Conservation (phyloP, 805 yeast species). For the Barnettozyma pratensis region DNA sequence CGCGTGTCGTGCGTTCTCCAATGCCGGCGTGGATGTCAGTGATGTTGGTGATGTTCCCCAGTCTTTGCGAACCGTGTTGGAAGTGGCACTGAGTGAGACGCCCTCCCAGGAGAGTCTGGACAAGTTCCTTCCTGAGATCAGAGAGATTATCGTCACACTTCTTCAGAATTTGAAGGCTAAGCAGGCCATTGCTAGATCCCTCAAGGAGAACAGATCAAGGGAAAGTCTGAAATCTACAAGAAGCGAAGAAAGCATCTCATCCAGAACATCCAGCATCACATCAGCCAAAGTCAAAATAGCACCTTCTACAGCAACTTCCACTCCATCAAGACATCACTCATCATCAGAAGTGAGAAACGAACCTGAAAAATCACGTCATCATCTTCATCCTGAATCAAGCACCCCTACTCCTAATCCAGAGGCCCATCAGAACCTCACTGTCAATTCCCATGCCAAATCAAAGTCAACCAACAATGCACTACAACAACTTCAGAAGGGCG, state of each 20-base stretch:
- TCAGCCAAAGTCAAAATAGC: neutral
- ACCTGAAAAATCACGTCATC: neutral
- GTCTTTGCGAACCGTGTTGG: constrained; percentile 71
- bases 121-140: constrained; percentile 71
- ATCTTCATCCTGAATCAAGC: constrained; percentile 1
- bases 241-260: constrained; percentile 10
- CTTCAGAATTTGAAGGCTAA: constrained; percentile 77
- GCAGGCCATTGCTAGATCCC: constrained; percentile 50
- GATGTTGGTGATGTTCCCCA: constrained; percentile 92
- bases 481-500: constrained; percentile 73
- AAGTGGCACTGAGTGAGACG: constrained; percentile 77
- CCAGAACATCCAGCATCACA: constrained; percentile 5
- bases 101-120: constrained; percentile 84
- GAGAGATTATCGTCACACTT: constrained; percentile 78
- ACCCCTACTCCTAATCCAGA: neutral
- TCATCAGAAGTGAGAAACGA: neutral
- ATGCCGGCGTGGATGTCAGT: constrained; percentile 72
- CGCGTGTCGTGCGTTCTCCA: constrained; percentile 72
- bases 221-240: constrained; percentile 14
- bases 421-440: too few species aligned
- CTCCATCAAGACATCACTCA: neutral
- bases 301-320: neutral
- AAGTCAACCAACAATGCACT: constrained; percentile 49
- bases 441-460: constrained; percentile 9
- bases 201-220: constrained; percentile 25